These are phyloP conservation scores for Nitzschia sp. DNA, from an alignment of 108 stramenopile genomes.

Conservation along the genomic window DNA sequence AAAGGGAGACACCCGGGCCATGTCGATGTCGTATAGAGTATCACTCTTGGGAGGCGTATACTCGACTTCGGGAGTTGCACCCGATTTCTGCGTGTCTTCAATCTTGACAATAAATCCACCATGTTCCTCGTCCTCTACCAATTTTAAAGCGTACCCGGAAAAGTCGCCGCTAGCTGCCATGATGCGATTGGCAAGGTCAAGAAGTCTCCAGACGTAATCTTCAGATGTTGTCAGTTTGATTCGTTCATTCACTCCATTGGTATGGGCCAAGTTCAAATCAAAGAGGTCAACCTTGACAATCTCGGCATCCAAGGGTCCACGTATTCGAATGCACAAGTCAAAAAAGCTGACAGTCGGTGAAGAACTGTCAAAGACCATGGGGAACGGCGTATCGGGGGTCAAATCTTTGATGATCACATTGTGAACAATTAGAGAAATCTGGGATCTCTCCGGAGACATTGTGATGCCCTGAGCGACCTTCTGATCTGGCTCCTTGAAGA, in stretches of 20 bases:
- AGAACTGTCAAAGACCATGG: slow-evolving; percentile 75
- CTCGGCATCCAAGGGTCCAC: slow-evolving; percentile 73
- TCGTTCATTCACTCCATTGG: slow-evolving; percentile 60
- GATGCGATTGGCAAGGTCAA: slow-evolving; percentile 76
- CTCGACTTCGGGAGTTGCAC: slow-evolving; percentile 12
- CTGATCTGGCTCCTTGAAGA: slow-evolving; percentile 65
- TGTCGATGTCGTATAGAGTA: slow-evolving; percentile 68
- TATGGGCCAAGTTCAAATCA: slow-evolving; percentile 76
- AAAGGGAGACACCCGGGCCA: slow-evolving; percentile 77
- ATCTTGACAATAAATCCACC: slow-evolving; percentile 66
- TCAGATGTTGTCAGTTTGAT: slow-evolving; percentile 80
- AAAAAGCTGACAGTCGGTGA: slow-evolving; percentile 63
- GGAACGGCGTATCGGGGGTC: slow-evolving; percentile 58
- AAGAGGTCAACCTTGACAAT: slow-evolving; percentile 76
- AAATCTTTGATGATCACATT: slow-evolving; percentile 70
- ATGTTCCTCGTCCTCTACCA: slow-evolving; percentile 69
- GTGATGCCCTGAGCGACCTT: not conserved
- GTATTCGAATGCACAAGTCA: slow-evolving; percentile 72
- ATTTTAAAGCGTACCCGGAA: slow-evolving; percentile 59
- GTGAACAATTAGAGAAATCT: slow-evolving; percentile 77
- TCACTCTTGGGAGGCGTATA: slow-evolving; percentile 76
- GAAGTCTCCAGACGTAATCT: slow-evolving; percentile 81
- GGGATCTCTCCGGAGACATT: slow-evolving; percentile 62
- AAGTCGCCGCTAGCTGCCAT: slow-evolving; percentile 70
- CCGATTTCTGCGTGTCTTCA: slow-evolving; percentile 28